Evolutionary conservation across 139 green algal genomes (phyloP), one percentile per base, ranked within the genome.

Genomic region (Mychonastes homosphaera): DNA sequence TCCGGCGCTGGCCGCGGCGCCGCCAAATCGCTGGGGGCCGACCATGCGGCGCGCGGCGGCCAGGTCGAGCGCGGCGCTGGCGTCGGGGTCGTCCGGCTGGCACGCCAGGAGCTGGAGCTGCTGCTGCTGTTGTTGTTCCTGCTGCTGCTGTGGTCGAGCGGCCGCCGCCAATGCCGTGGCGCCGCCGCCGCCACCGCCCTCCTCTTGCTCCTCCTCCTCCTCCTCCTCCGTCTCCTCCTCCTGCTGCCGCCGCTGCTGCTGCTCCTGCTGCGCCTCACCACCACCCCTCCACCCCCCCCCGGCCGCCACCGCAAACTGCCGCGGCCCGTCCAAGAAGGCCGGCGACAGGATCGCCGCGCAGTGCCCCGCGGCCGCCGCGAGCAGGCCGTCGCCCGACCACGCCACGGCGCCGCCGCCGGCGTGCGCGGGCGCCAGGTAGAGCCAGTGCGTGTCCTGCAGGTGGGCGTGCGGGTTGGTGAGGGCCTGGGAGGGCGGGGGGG

Each of bases 381-480:
- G 61, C 26, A 75, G 38, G 23, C 74, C 74, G 29, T 84, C 77
- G 3, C 76, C 73, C 0, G 65, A 67, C 77, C 77, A 84, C 21
- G 56, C 24, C 0, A 80, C 51, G 28, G 56, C 57, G 33, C 73
- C 56, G 28, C 51, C 57, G 33, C 73, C 56, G 4, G 38, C 35
- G 26, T 32, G 19, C 18, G 35, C 47, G 18, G 60, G 60, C 12
- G 60, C 26, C 30, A 60, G 36, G 21, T 50, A 49, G 6, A 67
- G 46, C 24, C 35, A 27, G 23, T 48, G 43, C 46, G 56, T 32
- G 51, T 65, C 58, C 3, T 32, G 34, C 43, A 65, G 52, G 2
- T n/a, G 40, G 12, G 10, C 13, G 36, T 43, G 36, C 36, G 36
- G 12, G 12, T 19, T 43, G 12, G 36, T 43, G 36, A 10, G 12